Percentiles rank a stretch among this genome's conserved stretches.
These are phyloP conservation scores for Colletotrichum ledebouriae DNA, from an alignment of 2,329 filamentous ascomycete genomes.

Conservation along the genomic window DNA sequence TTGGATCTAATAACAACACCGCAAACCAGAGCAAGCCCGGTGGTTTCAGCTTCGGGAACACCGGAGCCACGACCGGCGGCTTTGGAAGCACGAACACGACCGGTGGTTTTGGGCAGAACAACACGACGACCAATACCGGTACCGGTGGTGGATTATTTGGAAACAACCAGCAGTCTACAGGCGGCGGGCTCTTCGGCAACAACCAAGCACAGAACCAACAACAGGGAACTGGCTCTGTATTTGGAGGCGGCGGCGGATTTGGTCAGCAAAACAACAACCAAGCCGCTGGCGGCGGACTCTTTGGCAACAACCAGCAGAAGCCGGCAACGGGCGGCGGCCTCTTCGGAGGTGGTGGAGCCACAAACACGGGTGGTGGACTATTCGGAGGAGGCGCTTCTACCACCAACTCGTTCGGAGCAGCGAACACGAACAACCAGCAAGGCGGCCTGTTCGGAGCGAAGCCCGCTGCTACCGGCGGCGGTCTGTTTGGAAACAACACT, in stretches of 20 bases:
- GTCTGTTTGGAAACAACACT: conserved; percentile 60
- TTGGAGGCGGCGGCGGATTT: conserved; percentile 46
- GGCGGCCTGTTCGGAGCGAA: conserved; percentile 59
- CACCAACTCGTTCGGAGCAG: conserved; percentile 57
- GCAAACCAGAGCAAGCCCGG: conserved; percentile 54
- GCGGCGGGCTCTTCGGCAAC: conserved; percentile 56
- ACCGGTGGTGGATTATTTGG: conserved; percentile 60
- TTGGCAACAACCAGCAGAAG: conserved; percentile 43
- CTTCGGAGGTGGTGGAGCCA: conserved; percentile 44
- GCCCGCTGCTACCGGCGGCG: conserved; percentile 55
- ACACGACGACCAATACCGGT: conserved; percentile 44
- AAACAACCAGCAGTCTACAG: conserved; percentile 50
- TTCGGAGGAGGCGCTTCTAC: conserved; percentile 56
- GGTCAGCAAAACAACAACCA: conserved; percentile 45
- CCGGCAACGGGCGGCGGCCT: conserved; percentile 42
- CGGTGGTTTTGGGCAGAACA: conserved; percentile 56
- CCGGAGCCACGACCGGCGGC: conserved; percentile 47
- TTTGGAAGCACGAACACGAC: conserved; percentile 53
- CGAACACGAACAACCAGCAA: conserved; percentile 54
- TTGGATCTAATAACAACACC: conserved; percentile 43
- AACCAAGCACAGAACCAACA: conserved; percentile 46
- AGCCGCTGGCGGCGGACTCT: conserved; percentile 43
- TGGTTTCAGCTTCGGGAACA: conserved; percentile 60
- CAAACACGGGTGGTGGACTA: conserved; percentile 55
- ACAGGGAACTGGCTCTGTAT: conserved; percentile 44